Evolutionary conservation across 257 asterid genomes (phyloP), one percentile per base, ranked within the genome.

Genomic region (Capsicum pubescens): DNA sequence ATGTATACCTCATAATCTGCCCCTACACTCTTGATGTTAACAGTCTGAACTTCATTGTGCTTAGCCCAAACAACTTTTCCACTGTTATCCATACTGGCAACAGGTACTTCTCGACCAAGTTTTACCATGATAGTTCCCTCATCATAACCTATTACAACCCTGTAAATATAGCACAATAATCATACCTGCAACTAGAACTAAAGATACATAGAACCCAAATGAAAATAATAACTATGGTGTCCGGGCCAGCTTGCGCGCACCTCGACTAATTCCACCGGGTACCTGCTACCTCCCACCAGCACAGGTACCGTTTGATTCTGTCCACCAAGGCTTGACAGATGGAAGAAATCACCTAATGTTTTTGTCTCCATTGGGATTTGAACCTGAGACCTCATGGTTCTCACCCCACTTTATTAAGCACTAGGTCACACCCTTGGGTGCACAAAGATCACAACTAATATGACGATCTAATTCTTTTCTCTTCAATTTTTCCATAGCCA

Each of bases 51-150:
- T 84, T 96, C 99, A 92, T 96, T 96, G 88, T 96, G 99, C 90
- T 93, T 96, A 36, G 99, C 95, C 99, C 99, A 96, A 63, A 96
- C 93, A 64, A 96, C 91, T 91, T 94, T 94, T 86, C 99, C 99
- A 88, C 98, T 90, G 83, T 91, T 96, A 85, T 96, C 99, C 98
- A 96, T 96, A 83, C 99, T 96, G 70, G 98, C 98, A 72, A 94
- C 93, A 68, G 99, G 99, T 26, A 93, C 98, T 91, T 97, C 99
- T 44, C 99, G 93, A 66, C 99, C 99, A 74, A 97, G 89, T 90
- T 97, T 97, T 48, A 97, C 98, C 99, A 97, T 97, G 80, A 97
- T 93, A 63, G 99, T 93, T 85, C 99, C 99, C 90, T 97, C 99
- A 85, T 97, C 99, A 85, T 97, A 97, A 83, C 99, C 99, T 85